phyloP scores from a whole-genome alignment of 2,329 filamentous ascomycete species.

The Fusarium papillatum region DNA sequence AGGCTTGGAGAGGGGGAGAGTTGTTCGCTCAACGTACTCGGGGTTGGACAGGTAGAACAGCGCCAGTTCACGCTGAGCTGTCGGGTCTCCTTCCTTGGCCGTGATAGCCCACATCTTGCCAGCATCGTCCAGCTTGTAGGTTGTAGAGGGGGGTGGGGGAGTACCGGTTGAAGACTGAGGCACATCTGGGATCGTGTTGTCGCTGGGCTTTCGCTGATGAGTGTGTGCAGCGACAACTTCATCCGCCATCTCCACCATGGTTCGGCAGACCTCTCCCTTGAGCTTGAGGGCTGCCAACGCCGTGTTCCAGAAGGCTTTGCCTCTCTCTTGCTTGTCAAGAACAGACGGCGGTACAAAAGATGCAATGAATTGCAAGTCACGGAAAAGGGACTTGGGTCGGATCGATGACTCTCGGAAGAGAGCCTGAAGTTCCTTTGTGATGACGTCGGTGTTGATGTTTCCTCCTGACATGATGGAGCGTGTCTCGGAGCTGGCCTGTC shows the following conservation, averaged over 20 bases:
- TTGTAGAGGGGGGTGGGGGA: constrained; percentile 65
- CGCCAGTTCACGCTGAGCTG: constrained; percentile 92
- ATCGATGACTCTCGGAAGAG: constrained; percentile 77
- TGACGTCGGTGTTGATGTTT: constrained; percentile 71
- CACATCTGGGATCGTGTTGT: constrained; percentile 46
- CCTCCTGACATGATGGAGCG: constrained; percentile 63
- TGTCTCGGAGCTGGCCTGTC: constrained; percentile 61
- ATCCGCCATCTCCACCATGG: constrained; percentile 76
- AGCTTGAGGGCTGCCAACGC: constrained; percentile 89
- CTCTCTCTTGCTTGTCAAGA: constrained; percentile 72
- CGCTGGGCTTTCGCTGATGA: constrained; percentile 66
- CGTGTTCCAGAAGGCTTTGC: constrained; percentile 91
- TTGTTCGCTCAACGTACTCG: constrained; percentile 84
- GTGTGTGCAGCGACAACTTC: constrained; percentile 73
- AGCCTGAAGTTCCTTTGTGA: constrained; percentile 75
- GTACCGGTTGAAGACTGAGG: constrained; percentile 55
- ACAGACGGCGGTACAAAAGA: constrained; percentile 73
- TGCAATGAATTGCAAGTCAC: constrained; percentile 83
- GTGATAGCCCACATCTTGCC: constrained; percentile 93
- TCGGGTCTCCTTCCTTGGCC: constrained; percentile 86
- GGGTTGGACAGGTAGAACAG: constrained; percentile 95
- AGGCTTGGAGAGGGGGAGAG: constrained; percentile 86
- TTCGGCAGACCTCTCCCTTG: constrained; percentile 88
- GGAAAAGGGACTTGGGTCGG: constrained; percentile 85
- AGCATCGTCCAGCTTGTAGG: constrained; percentile 83